Conservation (phyloP, 2,329 filamentous ascomycete genomes). For the Didymosphaeria variabile region DNA sequence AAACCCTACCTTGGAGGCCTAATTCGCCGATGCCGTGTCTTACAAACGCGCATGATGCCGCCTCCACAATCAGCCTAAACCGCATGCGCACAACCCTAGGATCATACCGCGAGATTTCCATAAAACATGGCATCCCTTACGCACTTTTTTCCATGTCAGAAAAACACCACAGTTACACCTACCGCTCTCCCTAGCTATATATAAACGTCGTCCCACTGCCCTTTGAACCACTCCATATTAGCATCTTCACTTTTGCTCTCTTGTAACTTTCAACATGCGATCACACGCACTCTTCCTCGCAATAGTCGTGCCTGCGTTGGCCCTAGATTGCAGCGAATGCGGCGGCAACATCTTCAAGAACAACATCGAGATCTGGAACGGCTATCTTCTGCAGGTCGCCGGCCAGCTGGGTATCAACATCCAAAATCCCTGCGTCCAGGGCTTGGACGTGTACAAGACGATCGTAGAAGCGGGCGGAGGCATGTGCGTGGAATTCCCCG, state of each 20-base stretch:
- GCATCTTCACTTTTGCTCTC: not conserved
- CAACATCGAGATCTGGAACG: not conserved
- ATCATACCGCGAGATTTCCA: not conserved
- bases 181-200: not conserved
- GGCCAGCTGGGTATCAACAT: not conserved
- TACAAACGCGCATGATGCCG: not conserved
- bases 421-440: not conserved
- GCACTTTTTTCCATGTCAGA: not conserved
- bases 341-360: not conserved
- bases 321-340: not conserved
- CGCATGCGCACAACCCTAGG: not conserved
- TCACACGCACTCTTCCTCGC: not conserved
- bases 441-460: not conserved
- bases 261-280: not conserved
- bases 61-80: not conserved
- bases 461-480: not conserved
- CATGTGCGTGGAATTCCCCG: not conserved
- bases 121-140: not conserved
- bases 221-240: not conserved
- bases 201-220: not conserved
- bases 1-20: not conserved
- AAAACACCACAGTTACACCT: not conserved
- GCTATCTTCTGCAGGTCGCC: not conserved
- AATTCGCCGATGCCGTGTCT: not conserved
- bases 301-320: not conserved